Evolutionary conservation across 192 early-diverging fungal genomes (phyloP), one percentile per base, ranked within the genome.

Genomic region (Coemansia sp.): DNA sequence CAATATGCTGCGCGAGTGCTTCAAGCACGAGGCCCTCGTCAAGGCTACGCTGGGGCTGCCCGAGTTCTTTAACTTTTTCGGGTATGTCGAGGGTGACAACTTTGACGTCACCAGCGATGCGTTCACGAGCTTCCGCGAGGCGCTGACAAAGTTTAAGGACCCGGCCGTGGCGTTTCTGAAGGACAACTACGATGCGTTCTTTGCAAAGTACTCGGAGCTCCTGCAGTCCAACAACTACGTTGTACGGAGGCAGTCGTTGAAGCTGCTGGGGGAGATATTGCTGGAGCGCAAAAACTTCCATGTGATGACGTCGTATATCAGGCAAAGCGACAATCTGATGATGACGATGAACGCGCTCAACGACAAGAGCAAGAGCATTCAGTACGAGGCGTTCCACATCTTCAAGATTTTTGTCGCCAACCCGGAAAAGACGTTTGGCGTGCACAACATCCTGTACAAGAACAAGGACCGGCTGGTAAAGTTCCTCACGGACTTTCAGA

Each of bases 351-450:
- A 93, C 66, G 81, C 97, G 61, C 83, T 99, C 57, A 88, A 93
- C 62, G 95, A 98, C 79, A 92, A 88, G 73, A 97, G 95, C 77
- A 89, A 94, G 72, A 99, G 98, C 74, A 99, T 99, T 69, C 98
- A 98, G 84, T 98, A 97, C 83, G 98, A 99, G 81, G 98, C 98
- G 0, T 99, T 99, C 87, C 98, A 99, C 84, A 95, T 98, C 34
- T 99, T 98, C 86, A 99, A 99, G 88, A 93, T 98, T 41, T 99
- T 99, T 87, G 95, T 98, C 2, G 97, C 97, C 54, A 99, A 98
- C 67, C 97, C 97, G 29, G 93, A 92, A 71, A 99, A 99, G 86
- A 91, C 93, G 54, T 93, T 91, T 67, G 89, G 93, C 29, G 95
- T 99, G 42, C 73, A 89, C 45, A 95, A 95, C 67, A 99, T 99